phyloP scores from a whole-genome alignment of 2,329 filamentous ascomycete species.

The Pseudopyricularia javanii region DNA sequence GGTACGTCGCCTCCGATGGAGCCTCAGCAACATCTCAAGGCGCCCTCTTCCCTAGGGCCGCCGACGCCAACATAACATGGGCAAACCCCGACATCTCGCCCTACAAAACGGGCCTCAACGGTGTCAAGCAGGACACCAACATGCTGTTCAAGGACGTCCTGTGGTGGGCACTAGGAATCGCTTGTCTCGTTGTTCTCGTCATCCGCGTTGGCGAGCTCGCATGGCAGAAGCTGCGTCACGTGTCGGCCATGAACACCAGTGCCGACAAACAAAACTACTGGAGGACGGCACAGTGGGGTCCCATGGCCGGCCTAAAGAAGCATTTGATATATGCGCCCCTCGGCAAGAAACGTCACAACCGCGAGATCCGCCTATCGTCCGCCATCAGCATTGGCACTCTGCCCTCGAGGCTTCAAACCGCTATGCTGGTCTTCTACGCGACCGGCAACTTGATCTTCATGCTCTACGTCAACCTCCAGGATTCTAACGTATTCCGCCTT shows the following conservation, averaged over 20 bases:
- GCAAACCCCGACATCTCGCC: slow-evolving; percentile 38
- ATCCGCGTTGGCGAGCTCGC: slow-evolving; percentile 41
- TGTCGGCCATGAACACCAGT: slow-evolving; percentile 42
- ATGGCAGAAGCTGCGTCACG: slow-evolving; percentile 44
- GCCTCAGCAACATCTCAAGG: background rate
- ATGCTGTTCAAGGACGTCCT: slow-evolving; percentile 42
- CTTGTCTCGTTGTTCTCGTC: slow-evolving; percentile 38
- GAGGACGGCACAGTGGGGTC: slow-evolving; percentile 42
- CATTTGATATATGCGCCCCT: slow-evolving; percentile 52
- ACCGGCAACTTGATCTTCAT: slow-evolving; percentile 51
- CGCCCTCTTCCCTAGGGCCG: background rate
- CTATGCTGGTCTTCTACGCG: slow-evolving; percentile 45
- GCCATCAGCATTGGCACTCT: slow-evolving; percentile 43
- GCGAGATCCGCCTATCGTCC: slow-evolving; percentile 29
- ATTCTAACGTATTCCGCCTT: slow-evolving; percentile 47
- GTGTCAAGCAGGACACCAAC: slow-evolving; percentile 48
- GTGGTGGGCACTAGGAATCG: slow-evolving; percentile 48
- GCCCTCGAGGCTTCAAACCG: slow-evolving; percentile 49
- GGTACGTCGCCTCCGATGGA: slow-evolving; percentile 13
- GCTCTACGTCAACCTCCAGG: slow-evolving; percentile 47
- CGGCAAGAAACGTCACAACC: slow-evolving; percentile 52
- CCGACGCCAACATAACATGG: background rate
- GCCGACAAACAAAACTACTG: slow-evolving; percentile 45
- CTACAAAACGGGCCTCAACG: slow-evolving; percentile 43
- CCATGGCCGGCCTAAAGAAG: slow-evolving; percentile 52